phyloP scores from a whole-genome alignment of 495 filamentous ascomycete species.

The Penicillium parvum region DNA sequence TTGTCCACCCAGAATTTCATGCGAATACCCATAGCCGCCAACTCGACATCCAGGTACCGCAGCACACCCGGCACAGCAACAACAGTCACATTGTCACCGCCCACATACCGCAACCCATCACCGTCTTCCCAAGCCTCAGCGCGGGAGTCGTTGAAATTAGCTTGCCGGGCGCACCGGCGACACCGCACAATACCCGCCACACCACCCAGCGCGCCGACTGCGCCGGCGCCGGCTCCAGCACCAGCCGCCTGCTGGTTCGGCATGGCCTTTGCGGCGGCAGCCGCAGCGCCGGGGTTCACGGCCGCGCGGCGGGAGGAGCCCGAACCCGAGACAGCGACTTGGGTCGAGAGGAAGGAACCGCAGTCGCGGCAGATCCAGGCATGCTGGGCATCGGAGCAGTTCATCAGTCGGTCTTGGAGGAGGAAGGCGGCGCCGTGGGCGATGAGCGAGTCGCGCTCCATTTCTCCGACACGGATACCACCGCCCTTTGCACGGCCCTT shows the following conservation, averaged over 20 bases:
- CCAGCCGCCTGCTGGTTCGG: slow-evolving; percentile 26
- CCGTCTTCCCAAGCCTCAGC: slow-evolving; percentile 91
- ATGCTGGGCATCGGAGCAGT: slow-evolving; percentile 87
- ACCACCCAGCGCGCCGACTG: slow-evolving; percentile 30
- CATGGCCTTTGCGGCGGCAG: slow-evolving; percentile 32
- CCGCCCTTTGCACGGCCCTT: slow-evolving; percentile 94
- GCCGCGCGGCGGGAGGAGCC: slow-evolving; percentile 25
- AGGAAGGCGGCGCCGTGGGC: slow-evolving; percentile 94
- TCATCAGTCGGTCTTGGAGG: slow-evolving; percentile 90
- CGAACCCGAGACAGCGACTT: slow-evolving; percentile 57
- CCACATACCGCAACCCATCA: slow-evolving; percentile 70
- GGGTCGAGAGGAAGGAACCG: slow-evolving; percentile 81
- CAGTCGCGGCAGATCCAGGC: slow-evolving; percentile 86
- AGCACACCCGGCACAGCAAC: slow-evolving; percentile 91
- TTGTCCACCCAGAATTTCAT: slow-evolving; percentile 80
- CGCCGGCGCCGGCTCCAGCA: slow-evolving; percentile 9
- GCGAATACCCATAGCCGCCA: slow-evolving; percentile 88
- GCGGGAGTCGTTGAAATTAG: slow-evolving; percentile 55
- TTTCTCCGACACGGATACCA: slow-evolving; percentile 97
- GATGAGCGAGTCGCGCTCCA: slow-evolving; percentile 93
- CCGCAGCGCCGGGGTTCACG: slow-evolving; percentile 27
- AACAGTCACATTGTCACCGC: slow-evolving; percentile 83
- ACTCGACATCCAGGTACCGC: slow-evolving; percentile 88
- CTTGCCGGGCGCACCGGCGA: slow-evolving; percentile 71
- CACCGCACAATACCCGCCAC: slow-evolving; percentile 74